Percentiles rank a stretch among this genome's conserved stretches.
phyloP scores from a whole-genome alignment of 208 protist species.

The Porcisia hertigi region DNA sequence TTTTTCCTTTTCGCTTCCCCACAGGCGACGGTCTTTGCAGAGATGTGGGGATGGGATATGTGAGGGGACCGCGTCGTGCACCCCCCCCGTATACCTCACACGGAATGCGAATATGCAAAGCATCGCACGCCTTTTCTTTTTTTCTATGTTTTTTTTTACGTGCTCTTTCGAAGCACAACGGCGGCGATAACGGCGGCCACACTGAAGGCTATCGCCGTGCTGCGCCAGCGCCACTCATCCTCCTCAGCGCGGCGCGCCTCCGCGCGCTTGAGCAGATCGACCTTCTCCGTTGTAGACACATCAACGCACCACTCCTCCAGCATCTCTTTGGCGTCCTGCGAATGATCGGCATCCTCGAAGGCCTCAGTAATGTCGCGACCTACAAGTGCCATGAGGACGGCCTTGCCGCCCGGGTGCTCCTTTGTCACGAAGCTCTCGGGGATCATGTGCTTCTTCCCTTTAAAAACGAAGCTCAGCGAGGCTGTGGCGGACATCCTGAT shows the following conservation, averaged over 20 bases:
- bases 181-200: slow-evolving; percentile 25
- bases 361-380: slow-evolving; percentile 40
- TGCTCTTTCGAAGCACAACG: slow-evolving; percentile 24
- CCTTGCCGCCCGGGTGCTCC: slow-evolving; percentile 42
- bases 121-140: neutral
- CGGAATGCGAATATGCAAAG: too few relatives aligned
- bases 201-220: slow-evolving; percentile 40
- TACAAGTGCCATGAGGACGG: slow-evolving; percentile 23
- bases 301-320: slow-evolving; percentile 28
- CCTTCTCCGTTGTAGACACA: slow-evolving; percentile 2
- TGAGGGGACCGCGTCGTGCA: too few relatives aligned
- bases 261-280: slow-evolving; percentile 11
- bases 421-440: slow-evolving; percentile 36
- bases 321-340: slow-evolving; percentile 32
- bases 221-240: slow-evolving; percentile 41
- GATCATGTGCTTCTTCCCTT: slow-evolving; percentile 31
- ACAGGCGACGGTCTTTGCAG: neutral
- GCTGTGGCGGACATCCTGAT: slow-evolving; percentile 10
- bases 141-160: slow-evolving; percentile 3
- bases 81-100: too few relatives aligned
- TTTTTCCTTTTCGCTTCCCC: too few relatives aligned
- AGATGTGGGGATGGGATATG: neutral
- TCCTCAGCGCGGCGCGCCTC: slow-evolving; percentile 24
- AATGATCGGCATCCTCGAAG: slow-evolving; percentile 39
- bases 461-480: slow-evolving; percentile 30